A percentile compares a stretch with the other conserved stretches of the same genome.
Evolutionary conservation across 1,284 basidiomycete genomes (phyloP).

Genomic region (Apiotrichum veenhuisii): DNA sequence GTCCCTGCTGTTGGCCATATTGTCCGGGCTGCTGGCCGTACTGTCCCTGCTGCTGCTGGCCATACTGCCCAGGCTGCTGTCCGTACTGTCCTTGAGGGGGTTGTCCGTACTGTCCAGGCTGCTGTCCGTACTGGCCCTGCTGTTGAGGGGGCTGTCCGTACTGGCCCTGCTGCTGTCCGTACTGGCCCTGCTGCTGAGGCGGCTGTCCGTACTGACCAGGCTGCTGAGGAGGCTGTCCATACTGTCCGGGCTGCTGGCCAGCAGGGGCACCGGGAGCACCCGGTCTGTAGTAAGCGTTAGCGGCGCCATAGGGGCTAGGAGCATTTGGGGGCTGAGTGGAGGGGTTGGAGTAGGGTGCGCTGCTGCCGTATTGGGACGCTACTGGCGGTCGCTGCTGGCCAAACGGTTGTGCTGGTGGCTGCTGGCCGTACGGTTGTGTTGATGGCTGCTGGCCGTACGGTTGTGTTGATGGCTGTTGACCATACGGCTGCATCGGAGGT

Average conservation of each 20-base stretch:
- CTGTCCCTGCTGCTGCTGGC: conserved; percentile 26
- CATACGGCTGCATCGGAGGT: conserved; percentile 14
- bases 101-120: conserved; percentile 18
- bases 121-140: conserved; percentile 9
- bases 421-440: conserved; percentile 12
- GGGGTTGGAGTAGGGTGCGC: neutral
- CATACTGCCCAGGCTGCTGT: conserved; percentile 29
- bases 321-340: neutral
- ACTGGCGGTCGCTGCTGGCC: conserved; percentile 10
- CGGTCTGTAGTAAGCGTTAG: conserved; percentile 1
- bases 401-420: neutral
- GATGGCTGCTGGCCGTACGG: conserved; percentile 35
- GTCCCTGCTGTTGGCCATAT: conserved; percentile 16
- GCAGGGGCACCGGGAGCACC: conserved; percentile 10
- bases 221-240: conserved; percentile 21
- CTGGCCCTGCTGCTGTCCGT: conserved; percentile 16
- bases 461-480: conserved; percentile 31
- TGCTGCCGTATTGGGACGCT: neutral
- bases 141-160: conserved; percentile 27
- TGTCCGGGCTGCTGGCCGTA: conserved; percentile 17
- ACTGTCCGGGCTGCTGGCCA: conserved; percentile 16
- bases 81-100: conserved; percentile 28
- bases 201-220: conserved; percentile 27
- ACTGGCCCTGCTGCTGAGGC: conserved; percentile 22
- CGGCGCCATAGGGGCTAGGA: neutral